Base-by-base conservation (phyloP, 139 green algal species). In the Coccomyxa sp. region DNA sequence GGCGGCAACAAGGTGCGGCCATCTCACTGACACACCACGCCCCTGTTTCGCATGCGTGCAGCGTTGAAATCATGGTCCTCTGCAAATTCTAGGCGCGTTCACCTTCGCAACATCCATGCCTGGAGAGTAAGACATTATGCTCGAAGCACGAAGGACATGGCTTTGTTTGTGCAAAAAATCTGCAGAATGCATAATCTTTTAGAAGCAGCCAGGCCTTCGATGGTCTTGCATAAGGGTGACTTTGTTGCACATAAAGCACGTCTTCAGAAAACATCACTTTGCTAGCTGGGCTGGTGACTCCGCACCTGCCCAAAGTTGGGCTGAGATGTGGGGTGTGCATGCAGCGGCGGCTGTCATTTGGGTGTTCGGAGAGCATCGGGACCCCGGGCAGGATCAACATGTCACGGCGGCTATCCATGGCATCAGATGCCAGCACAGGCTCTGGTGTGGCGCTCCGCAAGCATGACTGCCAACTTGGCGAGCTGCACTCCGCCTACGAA, bases 401-500 rank as follows among this genome's bases (percentile, higher is more conserved):
- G 67, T 75, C 81, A 32, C 77, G 71, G 18, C 81, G 45, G 58
- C 58, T 31, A 13, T 84, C 81, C 0, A 84, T 32, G 27, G 60
- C 59, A 4, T 59, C 67, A 23, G 67, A n/a, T 18, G 45, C 21
- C 71, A 75, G 81, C 38, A 76, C 81, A 32, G 51, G 51, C n/a
- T 58, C 60, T 80, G 45, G n/a, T 38, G 81, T 38, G 59, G 67
- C 23, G n/a, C n/a, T 84, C 1, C 58, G 75, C 76, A 60, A 76
- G 76, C 75, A 67, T 45, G 82, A 85, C 31, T 81, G 76, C 82
- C 67, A 45, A 18, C 78, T 85, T n/a, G 82, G 76, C 45, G 58
- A 85, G 59, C 82, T 85, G 31, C 76, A 81, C 66, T 60, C 68
- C 76, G 58, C 76, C 27, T 85, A 85, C 76, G 25, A 57, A 63